Evolutionary conservation across 495 filamentous ascomycete genomes (phyloP).

Genomic region (Lineolata rhizophorae): DNA sequence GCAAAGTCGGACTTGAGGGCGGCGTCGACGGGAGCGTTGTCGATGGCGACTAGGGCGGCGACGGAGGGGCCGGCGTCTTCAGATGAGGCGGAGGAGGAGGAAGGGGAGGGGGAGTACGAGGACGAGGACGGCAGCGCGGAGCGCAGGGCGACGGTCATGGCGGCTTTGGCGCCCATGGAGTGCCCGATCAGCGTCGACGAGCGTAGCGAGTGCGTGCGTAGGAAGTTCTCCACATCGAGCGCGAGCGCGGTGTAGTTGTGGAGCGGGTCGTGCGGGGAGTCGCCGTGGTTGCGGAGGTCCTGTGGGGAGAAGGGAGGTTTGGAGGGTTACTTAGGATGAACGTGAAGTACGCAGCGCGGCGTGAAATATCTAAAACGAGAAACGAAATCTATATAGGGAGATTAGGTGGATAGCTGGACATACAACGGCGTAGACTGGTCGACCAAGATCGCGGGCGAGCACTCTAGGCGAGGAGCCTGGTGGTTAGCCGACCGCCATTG

Average conservation of each 20-base stretch:
- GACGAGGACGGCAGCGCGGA: too few species aligned
- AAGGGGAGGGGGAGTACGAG: too few species aligned
- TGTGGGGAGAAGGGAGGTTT: slow-evolving; percentile 14
- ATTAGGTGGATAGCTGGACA: slow-evolving; percentile 8
- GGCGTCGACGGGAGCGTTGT: slow-evolving; percentile 80
- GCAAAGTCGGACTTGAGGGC: slow-evolving; percentile 50
- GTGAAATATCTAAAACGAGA: not conserved
- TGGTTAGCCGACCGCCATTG: slow-evolving; percentile 9
- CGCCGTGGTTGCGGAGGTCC: slow-evolving; percentile 91
- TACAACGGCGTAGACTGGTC: slow-evolving; percentile 69
- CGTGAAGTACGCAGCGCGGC: too few species aligned
- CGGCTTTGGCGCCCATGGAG: slow-evolving; percentile 94
- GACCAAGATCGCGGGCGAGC: slow-evolving; percentile 58
- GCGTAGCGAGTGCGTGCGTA: slow-evolving; percentile 45
- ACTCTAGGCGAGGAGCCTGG: too few species aligned
- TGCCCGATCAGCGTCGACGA: slow-evolving; percentile 70
- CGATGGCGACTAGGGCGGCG: slow-evolving; percentile 54
- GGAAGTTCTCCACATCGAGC: slow-evolving; percentile 66
- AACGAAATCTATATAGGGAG: too few species aligned
- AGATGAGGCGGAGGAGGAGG: too few species aligned
- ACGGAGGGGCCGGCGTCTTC: too few species aligned
- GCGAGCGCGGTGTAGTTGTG: slow-evolving; percentile 81
- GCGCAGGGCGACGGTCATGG: slow-evolving; percentile 67
- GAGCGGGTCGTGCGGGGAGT: slow-evolving; percentile 50
- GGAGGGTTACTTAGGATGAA: not conserved